Evolutionary conservation across 1,284 basidiomycete genomes (phyloP).

Genomic region (Puccinia polysora): DNA sequence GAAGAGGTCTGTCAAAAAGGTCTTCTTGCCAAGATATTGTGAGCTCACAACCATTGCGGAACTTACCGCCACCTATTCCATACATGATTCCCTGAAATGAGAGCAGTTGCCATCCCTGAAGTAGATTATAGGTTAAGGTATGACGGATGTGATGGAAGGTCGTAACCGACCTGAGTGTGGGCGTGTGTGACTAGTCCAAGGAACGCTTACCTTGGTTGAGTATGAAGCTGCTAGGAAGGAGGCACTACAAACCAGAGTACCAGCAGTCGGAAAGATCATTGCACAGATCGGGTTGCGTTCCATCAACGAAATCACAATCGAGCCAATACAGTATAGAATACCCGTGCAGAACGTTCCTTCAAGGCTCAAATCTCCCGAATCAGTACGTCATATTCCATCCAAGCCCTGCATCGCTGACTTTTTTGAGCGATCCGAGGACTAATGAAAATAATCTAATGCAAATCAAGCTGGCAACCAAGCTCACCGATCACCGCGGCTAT

Average conservation of each 20-base stretch:
- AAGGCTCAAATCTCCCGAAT: not conserved
- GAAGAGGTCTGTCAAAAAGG: not conserved
- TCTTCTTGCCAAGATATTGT: not conserved
- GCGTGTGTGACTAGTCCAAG: not conserved
- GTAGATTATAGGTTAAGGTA: not conserved
- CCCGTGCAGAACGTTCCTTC: slow-evolving; percentile 23
- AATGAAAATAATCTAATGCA: no score
- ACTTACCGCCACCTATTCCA: slow-evolving; percentile 29
- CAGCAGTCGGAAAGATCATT: slow-evolving; percentile 1
- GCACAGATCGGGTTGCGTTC: slow-evolving; percentile 1
- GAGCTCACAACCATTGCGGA: not conserved
- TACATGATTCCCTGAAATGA: slow-evolving; percentile 20
- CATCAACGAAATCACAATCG: slow-evolving; percentile 11
- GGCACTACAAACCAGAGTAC: slow-evolving; percentile 16
- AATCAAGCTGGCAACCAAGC: no score
- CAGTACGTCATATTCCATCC: no score
- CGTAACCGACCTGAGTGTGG: not conserved
- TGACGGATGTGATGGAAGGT: not conserved
- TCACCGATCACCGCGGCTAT: slow-evolving; percentile 32
- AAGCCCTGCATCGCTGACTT: no score
- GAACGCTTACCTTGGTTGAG: slow-evolving; percentile 4
- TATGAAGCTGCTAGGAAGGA: slow-evolving; percentile 21
- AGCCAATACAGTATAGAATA: slow-evolving; percentile 23
- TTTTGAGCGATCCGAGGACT: no score
- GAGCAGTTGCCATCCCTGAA: slow-evolving; percentile 17